phyloP scores from a whole-genome alignment of 1,284 basidiomycete species.

The Ceratorhiza oryzae-sativae region DNA sequence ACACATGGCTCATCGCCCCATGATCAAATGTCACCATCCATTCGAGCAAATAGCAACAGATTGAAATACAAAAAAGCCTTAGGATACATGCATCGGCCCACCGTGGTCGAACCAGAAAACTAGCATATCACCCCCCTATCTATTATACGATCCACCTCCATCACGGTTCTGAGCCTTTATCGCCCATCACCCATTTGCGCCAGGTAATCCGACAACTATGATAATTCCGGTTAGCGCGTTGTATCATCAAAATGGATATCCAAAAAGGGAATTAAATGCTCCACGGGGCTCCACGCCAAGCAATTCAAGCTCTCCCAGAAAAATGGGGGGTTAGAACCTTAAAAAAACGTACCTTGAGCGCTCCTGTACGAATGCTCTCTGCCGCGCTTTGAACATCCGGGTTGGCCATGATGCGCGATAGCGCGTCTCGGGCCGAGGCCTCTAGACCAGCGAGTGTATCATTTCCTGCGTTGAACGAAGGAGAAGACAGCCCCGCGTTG shows the following conservation, averaged over 20 bases:
- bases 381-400: conserved; percentile 90
- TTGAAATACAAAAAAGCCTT: conserved; percentile 5
- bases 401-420: conserved; percentile 81
- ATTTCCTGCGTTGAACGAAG: conserved; percentile 57
- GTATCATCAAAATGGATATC: no score
- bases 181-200: conserved; percentile 61
- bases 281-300: no score
- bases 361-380: conserved; percentile 82
- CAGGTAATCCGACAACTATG: conserved; percentile 77
- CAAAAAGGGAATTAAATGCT: no score
- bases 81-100: neutral
- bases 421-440: conserved; percentile 78
- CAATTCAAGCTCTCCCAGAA: no score
- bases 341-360: conserved; percentile 78
- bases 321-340: no score
- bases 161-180: no score
- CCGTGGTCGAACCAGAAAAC: neutral
- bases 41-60: conserved; percentile 12
- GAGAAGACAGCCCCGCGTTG: conserved; percentile 47
- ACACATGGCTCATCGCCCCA: neutral
- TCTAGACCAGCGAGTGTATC: conserved; percentile 71
- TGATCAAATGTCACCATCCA: conserved; percentile 19
- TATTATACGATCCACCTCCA: no score
- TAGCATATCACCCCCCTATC: neutral
- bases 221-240: conserved; percentile 18